These are phyloP conservation scores for Colletotrichum neosansevieriae DNA, from an alignment of 2,329 filamentous ascomycete species.

Conservation along the genomic window DNA sequence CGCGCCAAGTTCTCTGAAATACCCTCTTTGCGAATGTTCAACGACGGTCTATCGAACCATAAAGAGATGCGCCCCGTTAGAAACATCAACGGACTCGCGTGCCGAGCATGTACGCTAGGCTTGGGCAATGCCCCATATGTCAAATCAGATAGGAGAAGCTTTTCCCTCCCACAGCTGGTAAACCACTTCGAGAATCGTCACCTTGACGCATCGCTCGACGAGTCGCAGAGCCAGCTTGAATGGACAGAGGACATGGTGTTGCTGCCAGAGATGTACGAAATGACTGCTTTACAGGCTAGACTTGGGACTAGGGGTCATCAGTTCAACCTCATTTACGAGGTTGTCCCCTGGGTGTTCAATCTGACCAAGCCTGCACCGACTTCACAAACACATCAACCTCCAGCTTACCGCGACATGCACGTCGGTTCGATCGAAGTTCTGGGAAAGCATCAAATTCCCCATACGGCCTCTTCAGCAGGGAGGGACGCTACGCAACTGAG, in stretches of 20 bases:
- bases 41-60: slow-evolving; percentile 67
- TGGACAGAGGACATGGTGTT: slow-evolving; percentile 63
- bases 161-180: slow-evolving; percentile 70
- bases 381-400: neutral
- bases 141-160: slow-evolving; percentile 51
- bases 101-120: slow-evolving; percentile 61
- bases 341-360: slow-evolving; percentile 53
- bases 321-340: slow-evolving; percentile 52
- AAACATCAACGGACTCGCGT: slow-evolving; percentile 65
- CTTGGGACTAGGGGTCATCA: slow-evolving; percentile 49
- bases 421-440: neutral
- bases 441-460: no score
- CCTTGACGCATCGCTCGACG: slow-evolving; percentile 45
- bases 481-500: no score
- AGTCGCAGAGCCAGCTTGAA: slow-evolving; percentile 47
- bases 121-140: slow-evolving; percentile 50
- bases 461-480: no score
- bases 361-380: neutral
- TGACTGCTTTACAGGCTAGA: slow-evolving; percentile 47
- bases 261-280: slow-evolving; percentile 50
- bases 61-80: slow-evolving; percentile 68
- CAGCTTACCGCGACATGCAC: neutral
- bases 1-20: slow-evolving; percentile 67
- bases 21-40: slow-evolving; percentile 69
- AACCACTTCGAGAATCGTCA: slow-evolving; percentile 67